Conservation (phyloP, 208 protist genomes). For the Acanthamoeba royreba region DNA sequence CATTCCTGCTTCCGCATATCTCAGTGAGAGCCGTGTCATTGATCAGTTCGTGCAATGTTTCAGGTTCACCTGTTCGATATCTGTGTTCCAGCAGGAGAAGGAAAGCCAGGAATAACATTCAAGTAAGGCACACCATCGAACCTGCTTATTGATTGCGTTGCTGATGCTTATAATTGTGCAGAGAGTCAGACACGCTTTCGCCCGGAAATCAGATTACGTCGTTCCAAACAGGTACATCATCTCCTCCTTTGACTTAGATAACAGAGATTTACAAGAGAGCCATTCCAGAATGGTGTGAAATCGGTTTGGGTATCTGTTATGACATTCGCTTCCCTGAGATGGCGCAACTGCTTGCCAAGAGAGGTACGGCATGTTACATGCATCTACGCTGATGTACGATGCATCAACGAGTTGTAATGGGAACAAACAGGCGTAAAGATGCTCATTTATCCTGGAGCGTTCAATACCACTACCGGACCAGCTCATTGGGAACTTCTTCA, state of each 20-base stretch:
- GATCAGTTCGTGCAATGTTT: not conserved
- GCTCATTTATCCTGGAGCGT: conserved; percentile 94
- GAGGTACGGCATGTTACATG: not conserved
- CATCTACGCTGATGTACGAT: not conserved
- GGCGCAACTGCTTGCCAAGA: conserved; percentile 67
- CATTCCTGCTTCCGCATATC: not conserved
- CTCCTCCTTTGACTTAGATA: not conserved
- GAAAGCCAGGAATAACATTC: conserved; percentile 21
- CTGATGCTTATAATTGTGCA: not conserved
- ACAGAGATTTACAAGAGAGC: not conserved
- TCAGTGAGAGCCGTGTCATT: not conserved
- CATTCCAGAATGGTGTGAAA: conserved; percentile 70
- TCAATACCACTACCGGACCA: conserved; percentile 98
- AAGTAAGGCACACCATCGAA: not conserved
- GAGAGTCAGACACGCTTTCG: conserved; percentile 38
- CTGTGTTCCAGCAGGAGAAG: not conserved
- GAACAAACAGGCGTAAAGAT: conserved; percentile 78
- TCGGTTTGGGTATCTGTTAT: conserved; percentile 98
- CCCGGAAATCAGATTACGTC: not conserved
- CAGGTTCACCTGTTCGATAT: conserved; percentile 41
- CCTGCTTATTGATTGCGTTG: not conserved
- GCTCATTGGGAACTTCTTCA: conserved; percentile 95
- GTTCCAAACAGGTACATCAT: not conserved
- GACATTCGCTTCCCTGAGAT: conserved; percentile 97
- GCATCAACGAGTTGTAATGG: not conserved